Percentiles rank a stretch among this genome's conserved stretches.
phyloP scores from a whole-genome alignment of 306 rosid species.

The Erythrophleum fordii region DNA sequence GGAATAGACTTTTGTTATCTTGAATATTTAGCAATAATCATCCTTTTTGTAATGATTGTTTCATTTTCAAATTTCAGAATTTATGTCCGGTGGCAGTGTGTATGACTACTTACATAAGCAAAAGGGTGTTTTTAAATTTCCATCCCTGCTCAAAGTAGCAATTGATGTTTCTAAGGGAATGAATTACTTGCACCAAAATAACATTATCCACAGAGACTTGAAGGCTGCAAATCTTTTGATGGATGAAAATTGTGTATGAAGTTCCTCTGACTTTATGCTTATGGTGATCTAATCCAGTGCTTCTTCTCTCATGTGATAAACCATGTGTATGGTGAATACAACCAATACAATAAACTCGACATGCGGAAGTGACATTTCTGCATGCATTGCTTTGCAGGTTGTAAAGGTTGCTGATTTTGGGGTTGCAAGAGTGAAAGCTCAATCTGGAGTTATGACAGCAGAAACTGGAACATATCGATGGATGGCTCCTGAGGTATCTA shows the following conservation, averaged over 20 bases:
- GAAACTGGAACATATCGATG: constrained; percentile 99
- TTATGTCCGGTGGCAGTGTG: constrained; percentile 97
- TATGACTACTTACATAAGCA: constrained; percentile 97
- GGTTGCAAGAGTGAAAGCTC: constrained; percentile 93
- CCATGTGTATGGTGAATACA: constrained; percentile 7
- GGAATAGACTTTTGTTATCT: constrained; percentile 20
- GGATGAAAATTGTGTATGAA: constrained; percentile 91
- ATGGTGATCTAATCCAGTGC: background rate
- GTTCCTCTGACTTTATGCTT: constrained; percentile 11
- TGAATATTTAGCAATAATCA: constrained; percentile 21
- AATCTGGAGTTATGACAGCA: constrained; percentile 98
- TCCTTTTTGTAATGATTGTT: constrained; percentile 13
- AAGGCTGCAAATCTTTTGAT: constrained; percentile 96
- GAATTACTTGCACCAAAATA: constrained; percentile 95
- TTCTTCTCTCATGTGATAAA: background rate
- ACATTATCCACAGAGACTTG: constrained; percentile 94
- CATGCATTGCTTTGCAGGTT: constrained; percentile 54
- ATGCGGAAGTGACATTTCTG: constrained; percentile 1
- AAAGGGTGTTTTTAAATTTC: constrained; percentile 86
- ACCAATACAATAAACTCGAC: background rate
- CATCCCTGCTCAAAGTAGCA: constrained; percentile 87
- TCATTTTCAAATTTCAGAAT: constrained; percentile 60
- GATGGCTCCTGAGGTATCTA: constrained; percentile 98
- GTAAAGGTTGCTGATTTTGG: constrained; percentile 99
- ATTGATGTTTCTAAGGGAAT: constrained; percentile 94